Evolutionary conservation across 257 asterid genomes (phyloP).

Genomic region (Forsythia viridissima): DNA sequence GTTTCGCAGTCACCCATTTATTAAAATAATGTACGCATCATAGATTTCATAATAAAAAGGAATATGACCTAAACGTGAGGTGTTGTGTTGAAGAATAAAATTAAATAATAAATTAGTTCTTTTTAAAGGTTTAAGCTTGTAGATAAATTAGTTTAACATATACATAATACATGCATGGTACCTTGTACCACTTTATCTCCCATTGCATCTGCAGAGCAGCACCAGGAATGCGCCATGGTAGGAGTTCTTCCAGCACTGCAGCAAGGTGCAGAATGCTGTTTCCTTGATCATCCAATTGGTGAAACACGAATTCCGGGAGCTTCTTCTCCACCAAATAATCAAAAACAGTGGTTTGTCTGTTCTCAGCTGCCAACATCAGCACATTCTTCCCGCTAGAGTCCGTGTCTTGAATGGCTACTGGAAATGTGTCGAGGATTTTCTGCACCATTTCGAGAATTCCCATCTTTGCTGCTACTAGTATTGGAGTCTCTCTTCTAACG

Average conservation of each 20-base stretch:
- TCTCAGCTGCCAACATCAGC: conserved; percentile 53
- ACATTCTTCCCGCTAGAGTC: conserved; percentile 49
- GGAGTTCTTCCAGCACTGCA: conserved; percentile 34
- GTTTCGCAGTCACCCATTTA: background rate
- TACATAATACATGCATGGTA: background rate
- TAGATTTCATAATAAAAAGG: no score
- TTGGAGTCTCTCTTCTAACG: conserved; percentile 37
- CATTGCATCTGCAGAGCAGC: conserved; percentile 66
- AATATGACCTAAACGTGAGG: background rate
- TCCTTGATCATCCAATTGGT: conserved; percentile 45
- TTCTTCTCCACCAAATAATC: conserved; percentile 26
- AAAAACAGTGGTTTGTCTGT: conserved; percentile 45
- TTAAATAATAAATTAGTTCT: no score
- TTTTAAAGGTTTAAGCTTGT: no score
- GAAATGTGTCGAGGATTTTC: conserved; percentile 36
- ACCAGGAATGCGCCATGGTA: conserved; percentile 67
- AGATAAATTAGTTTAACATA: background rate
- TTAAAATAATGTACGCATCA: background rate
- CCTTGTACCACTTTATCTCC: conserved; percentile 66
- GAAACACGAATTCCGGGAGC: conserved; percentile 38
- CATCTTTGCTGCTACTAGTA: conserved; percentile 54
- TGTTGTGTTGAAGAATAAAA: no score
- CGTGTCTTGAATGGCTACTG: conserved; percentile 52
- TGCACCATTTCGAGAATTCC: conserved; percentile 60
- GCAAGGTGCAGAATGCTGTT: conserved; percentile 57